Evolutionary conservation across 2,329 filamentous ascomycete genomes (phyloP).

Genomic region (Stemphylium beticola): DNA sequence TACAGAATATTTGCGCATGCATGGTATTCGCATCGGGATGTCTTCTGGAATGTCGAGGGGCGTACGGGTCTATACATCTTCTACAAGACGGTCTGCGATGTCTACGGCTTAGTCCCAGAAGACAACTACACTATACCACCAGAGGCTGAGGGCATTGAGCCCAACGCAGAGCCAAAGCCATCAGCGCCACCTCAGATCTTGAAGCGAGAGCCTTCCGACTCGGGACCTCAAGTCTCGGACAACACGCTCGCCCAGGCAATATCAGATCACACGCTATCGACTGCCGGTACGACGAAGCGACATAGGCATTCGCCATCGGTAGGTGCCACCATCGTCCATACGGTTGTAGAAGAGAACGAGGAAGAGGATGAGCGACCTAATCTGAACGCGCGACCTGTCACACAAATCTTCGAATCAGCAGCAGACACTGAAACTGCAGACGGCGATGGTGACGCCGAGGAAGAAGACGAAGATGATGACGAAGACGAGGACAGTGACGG

Average conservation of each 20-base stretch:
- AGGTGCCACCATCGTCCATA: slow-evolving; percentile 74
- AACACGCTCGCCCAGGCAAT: slow-evolving; percentile 30
- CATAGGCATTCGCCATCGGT: slow-evolving; percentile 84
- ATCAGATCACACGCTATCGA: slow-evolving; percentile 57
- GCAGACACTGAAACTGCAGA: slow-evolving; percentile 16
- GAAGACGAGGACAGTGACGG: slow-evolving; percentile 9
- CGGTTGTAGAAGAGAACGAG: slow-evolving; percentile 82
- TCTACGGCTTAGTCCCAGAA: slow-evolving; percentile 84
- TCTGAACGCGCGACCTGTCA: slow-evolving; percentile 18
- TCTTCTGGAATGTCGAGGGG: slow-evolving; percentile 93
- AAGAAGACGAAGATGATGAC: slow-evolving; percentile 21
- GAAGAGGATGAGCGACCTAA: slow-evolving; percentile 61
- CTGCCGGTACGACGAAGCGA: slow-evolving; percentile 75
- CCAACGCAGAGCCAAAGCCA: slow-evolving; percentile 53
- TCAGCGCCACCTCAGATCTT: slow-evolving; percentile 41
- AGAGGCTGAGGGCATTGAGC: slow-evolving; percentile 79
- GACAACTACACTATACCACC: slow-evolving; percentile 96
- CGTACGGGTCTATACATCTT: slow-evolving; percentile 93
- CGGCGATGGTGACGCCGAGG: slow-evolving; percentile 9
- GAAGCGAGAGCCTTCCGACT: slow-evolving; percentile 44
- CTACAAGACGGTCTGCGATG: slow-evolving; percentile 96
- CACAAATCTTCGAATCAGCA: slow-evolving; percentile 25
- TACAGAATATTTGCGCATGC: slow-evolving; percentile 98
- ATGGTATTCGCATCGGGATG: slow-evolving; percentile 95
- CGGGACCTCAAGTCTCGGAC: slow-evolving; percentile 27